Evolutionary conservation across 1,284 basidiomycete species (phyloP), one percentile per base, ranked within the genome.

Genomic region (Apiotrichum mycotoxinovorans): DNA sequence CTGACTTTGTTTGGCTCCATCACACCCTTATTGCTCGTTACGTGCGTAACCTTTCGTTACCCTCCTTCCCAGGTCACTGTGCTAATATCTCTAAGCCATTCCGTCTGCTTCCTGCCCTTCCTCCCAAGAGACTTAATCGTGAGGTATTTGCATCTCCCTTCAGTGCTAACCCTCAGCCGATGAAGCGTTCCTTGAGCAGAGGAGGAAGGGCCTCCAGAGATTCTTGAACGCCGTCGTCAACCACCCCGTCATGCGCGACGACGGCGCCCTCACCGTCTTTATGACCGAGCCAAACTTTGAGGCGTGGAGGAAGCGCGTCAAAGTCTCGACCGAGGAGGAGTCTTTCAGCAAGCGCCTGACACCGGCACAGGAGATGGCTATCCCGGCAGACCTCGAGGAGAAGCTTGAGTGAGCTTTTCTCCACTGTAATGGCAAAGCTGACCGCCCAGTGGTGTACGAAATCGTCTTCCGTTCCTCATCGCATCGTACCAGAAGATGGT

Each of bases 41-140:
- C 59, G 76, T 78, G 50, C 66, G 74, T 65, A 2, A 15, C 15
- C n/a, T n/a, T n/a, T n/a, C n/a, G n/a, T n/a, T n/a, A n/a, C n/a
- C n/a, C n/a, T n/a, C n/a, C n/a, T n/a, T n/a, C n/a, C n/a, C n/a
- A n/a, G n/a, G n/a, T n/a, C 18, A 35, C 10, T 30, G 4, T 14
- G 37, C 52, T 58, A 26, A 52, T 23, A 20, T 17, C 80, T 30
- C 85, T 51, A 91, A 97, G 79, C 92, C 93, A 0, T 96, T 96
- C 82, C 84, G 93, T 35, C 79, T 96, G n/a, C 81, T 95, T 59
- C 87, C 90, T n/a, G 79, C 84, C 2, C 78, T 96, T 35, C 93
- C 93, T 11, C 93, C 93, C 0, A 97, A 97, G 74, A 84, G 90
- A 45, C 81, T 96, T 60, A 88, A 89, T 72, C 86, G 91, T 89